These are phyloP conservation scores for Eimeria necatrix DNA, from an alignment of 169 alveolate species.

Conservation along the genomic window DNA sequence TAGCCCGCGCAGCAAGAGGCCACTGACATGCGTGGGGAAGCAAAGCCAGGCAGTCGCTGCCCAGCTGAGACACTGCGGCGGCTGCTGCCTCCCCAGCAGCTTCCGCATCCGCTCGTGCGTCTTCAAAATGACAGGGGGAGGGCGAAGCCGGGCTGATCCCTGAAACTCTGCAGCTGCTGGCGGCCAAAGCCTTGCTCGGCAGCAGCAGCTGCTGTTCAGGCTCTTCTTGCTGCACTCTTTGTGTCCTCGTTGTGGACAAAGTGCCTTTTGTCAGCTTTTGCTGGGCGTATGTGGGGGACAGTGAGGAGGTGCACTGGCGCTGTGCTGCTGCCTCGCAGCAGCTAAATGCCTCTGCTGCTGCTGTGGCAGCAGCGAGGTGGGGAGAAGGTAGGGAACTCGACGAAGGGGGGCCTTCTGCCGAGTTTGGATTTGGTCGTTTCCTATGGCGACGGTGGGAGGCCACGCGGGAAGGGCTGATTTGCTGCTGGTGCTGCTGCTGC, in stretches of 20 bases:
- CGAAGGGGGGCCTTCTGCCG: background rate
- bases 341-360: background rate
- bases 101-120: background rate
- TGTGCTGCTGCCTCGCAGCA: no score
- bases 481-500: background rate
- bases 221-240: background rate
- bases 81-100: constrained; percentile 44
- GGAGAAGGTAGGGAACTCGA: background rate
- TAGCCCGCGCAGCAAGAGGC: constrained; percentile 6
- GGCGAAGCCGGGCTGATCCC: no score
- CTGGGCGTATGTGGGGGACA: no score
- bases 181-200: background rate
- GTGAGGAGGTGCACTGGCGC: no score
- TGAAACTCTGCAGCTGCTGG: background rate
- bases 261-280: no score
- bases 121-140: no score
- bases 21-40: constrained; percentile 5
- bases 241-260: background rate
- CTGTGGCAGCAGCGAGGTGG: background rate
- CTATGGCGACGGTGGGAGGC: background rate
- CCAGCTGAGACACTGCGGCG: background rate
- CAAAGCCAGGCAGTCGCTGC: constrained; percentile 30
- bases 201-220: background rate
- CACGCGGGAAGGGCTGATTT: background rate
- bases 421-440: background rate